phyloP scores from a whole-genome alignment of 768 basidiomycete species.

The Leccinum rimulosum region DNA sequence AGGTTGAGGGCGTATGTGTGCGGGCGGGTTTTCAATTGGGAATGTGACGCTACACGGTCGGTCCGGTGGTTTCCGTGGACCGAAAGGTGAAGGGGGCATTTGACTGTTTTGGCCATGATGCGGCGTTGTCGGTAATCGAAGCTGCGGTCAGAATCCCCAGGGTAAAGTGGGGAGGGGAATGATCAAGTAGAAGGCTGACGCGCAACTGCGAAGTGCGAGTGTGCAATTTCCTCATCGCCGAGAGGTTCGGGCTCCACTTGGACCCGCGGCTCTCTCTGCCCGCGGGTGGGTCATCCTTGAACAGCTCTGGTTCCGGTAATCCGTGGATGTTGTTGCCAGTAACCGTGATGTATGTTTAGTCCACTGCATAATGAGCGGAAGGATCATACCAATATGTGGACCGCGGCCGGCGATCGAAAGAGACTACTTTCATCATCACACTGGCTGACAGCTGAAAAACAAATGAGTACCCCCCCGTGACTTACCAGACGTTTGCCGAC shows the following conservation, averaged over 20 bases:
- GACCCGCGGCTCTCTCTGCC: background rate
- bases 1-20: constrained; percentile 21
- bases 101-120: background rate
- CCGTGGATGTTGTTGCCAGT: background rate
- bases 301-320: background rate
- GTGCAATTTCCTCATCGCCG: background rate
- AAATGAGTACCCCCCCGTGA: background rate
- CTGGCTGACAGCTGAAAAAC: background rate
- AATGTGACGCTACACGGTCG: background rate
- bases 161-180: background rate
- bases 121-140: background rate
- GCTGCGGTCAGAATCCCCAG: background rate
- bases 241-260: background rate
- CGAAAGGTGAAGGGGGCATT: background rate
- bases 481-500: background rate
- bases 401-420: background rate
- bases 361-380: background rate
- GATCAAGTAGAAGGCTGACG: background rate
- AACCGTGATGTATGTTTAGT: background rate
- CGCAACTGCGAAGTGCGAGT: background rate
- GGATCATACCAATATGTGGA: background rate
- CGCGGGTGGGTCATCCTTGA: background rate
- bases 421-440: background rate
- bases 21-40: constrained; percentile 11
- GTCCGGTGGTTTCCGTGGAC: background rate